Percentiles rank a stretch among this genome's conserved stretches.
These are phyloP conservation scores for Betula pendula DNA, from an alignment of 306 rosid species.

Conservation along the genomic window DNA sequence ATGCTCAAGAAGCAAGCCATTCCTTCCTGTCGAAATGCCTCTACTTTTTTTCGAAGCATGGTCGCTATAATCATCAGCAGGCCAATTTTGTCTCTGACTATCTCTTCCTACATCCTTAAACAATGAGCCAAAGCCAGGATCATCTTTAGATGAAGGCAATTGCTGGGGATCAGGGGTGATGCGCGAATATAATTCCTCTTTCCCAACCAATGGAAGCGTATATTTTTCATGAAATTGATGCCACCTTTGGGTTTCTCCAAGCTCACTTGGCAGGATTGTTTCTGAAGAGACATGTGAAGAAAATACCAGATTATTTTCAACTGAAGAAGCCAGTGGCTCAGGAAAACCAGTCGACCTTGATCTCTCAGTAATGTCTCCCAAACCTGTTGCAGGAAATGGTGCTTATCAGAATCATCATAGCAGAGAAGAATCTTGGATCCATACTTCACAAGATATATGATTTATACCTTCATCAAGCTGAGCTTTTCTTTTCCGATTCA, in stretches of 20 bases:
- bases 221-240: constrained; percentile 44
- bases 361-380: constrained; percentile 38
- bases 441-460: constrained; percentile 28
- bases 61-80: constrained; percentile 8
- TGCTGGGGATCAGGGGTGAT: constrained; percentile 22
- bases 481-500: constrained; percentile 46
- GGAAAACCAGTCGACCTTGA: constrained; percentile 47
- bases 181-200: constrained; percentile 34
- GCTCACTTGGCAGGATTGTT: constrained; percentile 38
- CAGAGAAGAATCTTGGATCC: constrained; percentile 35
- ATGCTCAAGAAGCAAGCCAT: constrained; percentile 46
- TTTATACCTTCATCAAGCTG: constrained; percentile 72
- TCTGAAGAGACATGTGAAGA: constrained; percentile 43
- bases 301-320: constrained; percentile 31
- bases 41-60: constrained; percentile 23
- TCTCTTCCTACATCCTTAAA: constrained; percentile 31
- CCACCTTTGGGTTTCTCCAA: constrained; percentile 37
- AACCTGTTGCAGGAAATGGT: constrained; percentile 54
- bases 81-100: constrained; percentile 13
- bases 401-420: constrained; percentile 35
- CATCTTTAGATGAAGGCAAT: constrained; percentile 23
- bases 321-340: constrained; percentile 41
- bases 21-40: constrained; percentile 31
- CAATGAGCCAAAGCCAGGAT: constrained; percentile 23
- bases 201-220: constrained; percentile 35